Percentiles rank a stretch among this genome's conserved stretches.
phyloP scores from a whole-genome alignment of 1,139 yeast genomes.

The Blastobotrys raffinosifermentans region DNA sequence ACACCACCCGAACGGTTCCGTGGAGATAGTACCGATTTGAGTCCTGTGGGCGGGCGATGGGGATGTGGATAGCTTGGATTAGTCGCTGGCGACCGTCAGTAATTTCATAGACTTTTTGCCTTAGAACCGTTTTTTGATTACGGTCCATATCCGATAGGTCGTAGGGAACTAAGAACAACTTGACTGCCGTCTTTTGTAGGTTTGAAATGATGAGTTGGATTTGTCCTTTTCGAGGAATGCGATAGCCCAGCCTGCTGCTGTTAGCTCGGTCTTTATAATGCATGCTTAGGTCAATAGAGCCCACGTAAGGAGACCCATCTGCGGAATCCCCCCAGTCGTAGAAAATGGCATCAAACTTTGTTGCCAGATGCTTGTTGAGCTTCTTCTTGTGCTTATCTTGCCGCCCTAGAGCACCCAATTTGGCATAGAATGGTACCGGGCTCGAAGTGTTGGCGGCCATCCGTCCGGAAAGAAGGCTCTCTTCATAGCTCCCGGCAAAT shows the following conservation, averaged over 20 bases:
- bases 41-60: slow-evolving; percentile 27
- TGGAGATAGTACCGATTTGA: slow-evolving; percentile 33
- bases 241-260: slow-evolving; percentile 34
- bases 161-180: slow-evolving; percentile 37
- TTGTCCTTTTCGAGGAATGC: slow-evolving; percentile 38
- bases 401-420: slow-evolving; percentile 29
- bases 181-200: slow-evolving; percentile 36
- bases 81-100: slow-evolving; percentile 15
- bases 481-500: slow-evolving; percentile 35
- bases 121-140: slow-evolving; percentile 30
- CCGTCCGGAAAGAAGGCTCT: slow-evolving; percentile 31
- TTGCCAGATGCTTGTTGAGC: neutral
- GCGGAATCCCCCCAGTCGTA: slow-evolving; percentile 30
- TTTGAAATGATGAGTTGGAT: slow-evolving; percentile 40
- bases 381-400: slow-evolving; percentile 15
- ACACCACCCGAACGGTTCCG: slow-evolving; percentile 36
- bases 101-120: slow-evolving; percentile 29
- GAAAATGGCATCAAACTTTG: slow-evolving; percentile 34
- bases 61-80: slow-evolving; percentile 33
- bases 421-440: slow-evolving; percentile 29
- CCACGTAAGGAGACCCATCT: slow-evolving; percentile 38
- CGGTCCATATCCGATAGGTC: slow-evolving; percentile 32
- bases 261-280: slow-evolving; percentile 17
- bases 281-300: slow-evolving; percentile 33
- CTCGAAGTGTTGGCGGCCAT: slow-evolving; percentile 31